These are phyloP conservation scores for Viridothelium virens DNA, from an alignment of 495 filamentous ascomycete species.

Conservation along the genomic window DNA sequence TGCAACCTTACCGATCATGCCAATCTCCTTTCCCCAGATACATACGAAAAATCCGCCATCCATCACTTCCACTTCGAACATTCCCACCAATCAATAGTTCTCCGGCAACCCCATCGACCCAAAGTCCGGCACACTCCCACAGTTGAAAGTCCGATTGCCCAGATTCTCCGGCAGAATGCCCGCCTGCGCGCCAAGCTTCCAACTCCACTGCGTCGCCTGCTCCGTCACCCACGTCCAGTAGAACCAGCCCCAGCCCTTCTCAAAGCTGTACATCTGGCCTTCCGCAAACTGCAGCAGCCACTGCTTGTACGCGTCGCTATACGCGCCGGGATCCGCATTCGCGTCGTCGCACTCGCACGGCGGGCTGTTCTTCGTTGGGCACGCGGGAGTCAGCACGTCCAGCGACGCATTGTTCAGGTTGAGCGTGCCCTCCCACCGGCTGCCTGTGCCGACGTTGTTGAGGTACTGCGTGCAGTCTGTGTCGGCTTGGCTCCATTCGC, in stretches of 20 bases:
- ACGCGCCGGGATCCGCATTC: conserved; percentile 62
- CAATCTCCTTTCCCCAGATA: background rate
- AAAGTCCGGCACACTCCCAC: conserved; percentile 67
- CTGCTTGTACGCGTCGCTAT: conserved; percentile 68
- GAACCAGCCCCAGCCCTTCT: conserved; percentile 91
- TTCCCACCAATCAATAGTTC: conserved; percentile 46
- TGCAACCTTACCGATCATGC: background rate
- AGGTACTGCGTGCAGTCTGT: conserved; percentile 86
- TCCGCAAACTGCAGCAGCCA: conserved; percentile 86
- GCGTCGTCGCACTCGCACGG: conserved; percentile 66
- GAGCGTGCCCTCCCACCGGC: conserved; percentile 82
- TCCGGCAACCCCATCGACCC: conserved; percentile 53
- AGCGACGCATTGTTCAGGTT: conserved; percentile 49
- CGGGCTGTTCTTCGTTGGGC: conserved; percentile 51
- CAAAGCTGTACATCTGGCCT: conserved; percentile 90
- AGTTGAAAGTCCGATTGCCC: conserved; percentile 68
- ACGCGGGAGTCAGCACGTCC: conserved; percentile 54
- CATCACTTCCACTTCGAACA: background rate
- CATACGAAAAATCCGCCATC: background rate
- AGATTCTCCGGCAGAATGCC: conserved; percentile 77
- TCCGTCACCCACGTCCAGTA: conserved; percentile 94
- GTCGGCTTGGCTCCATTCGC: conserved; percentile 97
- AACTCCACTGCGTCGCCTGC: conserved; percentile 85
- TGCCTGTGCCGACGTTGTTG: conserved; percentile 83
- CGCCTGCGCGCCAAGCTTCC: conserved; percentile 71